Percentiles rank a stretch among this genome's conserved stretches.
Conservation (phyloP, 805 yeast species). For the Teunomyces cretensis region DNA sequence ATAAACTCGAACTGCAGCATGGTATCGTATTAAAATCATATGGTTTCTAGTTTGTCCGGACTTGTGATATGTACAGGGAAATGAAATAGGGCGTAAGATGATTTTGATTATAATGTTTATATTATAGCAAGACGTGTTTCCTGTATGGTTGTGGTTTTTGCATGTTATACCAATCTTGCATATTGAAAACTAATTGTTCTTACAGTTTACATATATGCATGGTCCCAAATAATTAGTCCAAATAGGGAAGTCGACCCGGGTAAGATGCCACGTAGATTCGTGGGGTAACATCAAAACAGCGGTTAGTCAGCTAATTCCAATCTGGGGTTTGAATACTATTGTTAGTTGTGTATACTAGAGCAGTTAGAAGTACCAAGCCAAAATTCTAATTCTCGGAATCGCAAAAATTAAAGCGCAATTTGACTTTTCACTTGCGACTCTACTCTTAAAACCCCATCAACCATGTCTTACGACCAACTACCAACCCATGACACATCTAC, state of each 20-base stretch:
- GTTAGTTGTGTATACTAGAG: too few relatives aligned
- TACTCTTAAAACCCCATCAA: too few relatives aligned
- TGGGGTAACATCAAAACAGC: too few relatives aligned
- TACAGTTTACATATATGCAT: too few relatives aligned
- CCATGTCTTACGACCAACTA: neutral
- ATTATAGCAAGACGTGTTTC: neutral
- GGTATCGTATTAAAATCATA: neutral
- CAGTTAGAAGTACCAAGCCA: too few relatives aligned
- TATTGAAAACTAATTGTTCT: neutral
- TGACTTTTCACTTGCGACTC: neutral
- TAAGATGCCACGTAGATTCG: too few relatives aligned
- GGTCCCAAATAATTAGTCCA: too few relatives aligned
- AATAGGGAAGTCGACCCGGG: too few relatives aligned
- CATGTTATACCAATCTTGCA: neutral
- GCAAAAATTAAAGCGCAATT: conserved; percentile 1
- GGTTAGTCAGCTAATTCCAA: too few relatives aligned
- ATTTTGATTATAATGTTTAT: too few relatives aligned
- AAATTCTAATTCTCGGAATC: neutral
- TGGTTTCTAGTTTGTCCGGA: neutral
- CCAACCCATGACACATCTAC: neutral
- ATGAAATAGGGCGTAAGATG: neutral
- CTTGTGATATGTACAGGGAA: neutral
- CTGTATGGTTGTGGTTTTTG: neutral
- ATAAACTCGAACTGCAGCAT: conserved; percentile 14
- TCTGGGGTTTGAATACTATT: too few relatives aligned